Percentiles rank a stretch among this genome's conserved stretches.
phyloP scores from a whole-genome alignment of 2,329 filamentous ascomycete species.

The Fusarium sp. region DNA sequence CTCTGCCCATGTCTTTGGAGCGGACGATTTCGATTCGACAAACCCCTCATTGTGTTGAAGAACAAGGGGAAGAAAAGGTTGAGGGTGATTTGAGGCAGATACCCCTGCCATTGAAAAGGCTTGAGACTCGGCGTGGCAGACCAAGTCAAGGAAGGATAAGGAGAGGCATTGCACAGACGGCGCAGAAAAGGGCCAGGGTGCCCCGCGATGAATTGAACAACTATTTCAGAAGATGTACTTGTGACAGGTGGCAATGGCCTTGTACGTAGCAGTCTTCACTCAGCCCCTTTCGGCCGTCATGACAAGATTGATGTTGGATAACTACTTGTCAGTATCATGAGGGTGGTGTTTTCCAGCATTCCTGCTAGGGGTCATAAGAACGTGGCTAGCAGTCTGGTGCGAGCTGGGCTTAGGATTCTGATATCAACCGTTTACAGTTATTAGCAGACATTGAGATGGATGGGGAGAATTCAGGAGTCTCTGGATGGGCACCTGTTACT shows the following conservation, averaged over 20 bases:
- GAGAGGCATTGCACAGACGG: conserved; percentile 14
- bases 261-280: conserved; percentile 18
- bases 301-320: not conserved
- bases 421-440: not conserved
- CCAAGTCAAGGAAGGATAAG: conserved; percentile 20
- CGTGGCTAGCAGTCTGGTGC: not conserved
- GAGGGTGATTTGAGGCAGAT: conserved; percentile 36
- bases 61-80: conserved; percentile 22
- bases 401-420: not conserved
- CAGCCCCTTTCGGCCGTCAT: not conserved
- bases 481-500: not conserved
- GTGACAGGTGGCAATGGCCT: conserved; percentile 8
- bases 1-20: conserved; percentile 2
- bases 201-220: conserved; percentile 35
- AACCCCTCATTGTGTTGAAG: conserved; percentile 24
- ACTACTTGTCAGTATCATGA: not conserved
- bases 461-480: not conserved
- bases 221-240: conserved; percentile 19
- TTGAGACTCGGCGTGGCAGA: conserved; percentile 30
- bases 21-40: conserved; percentile 12
- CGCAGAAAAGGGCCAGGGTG: conserved; percentile 2
- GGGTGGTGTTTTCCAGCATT: not conserved
- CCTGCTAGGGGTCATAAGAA: not conserved
- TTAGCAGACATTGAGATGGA: not conserved
- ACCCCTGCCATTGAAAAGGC: conserved; percentile 30